Conservation (phyloP, 352 stramenopile species). For the Pseudoperonospora humuli region DNA sequence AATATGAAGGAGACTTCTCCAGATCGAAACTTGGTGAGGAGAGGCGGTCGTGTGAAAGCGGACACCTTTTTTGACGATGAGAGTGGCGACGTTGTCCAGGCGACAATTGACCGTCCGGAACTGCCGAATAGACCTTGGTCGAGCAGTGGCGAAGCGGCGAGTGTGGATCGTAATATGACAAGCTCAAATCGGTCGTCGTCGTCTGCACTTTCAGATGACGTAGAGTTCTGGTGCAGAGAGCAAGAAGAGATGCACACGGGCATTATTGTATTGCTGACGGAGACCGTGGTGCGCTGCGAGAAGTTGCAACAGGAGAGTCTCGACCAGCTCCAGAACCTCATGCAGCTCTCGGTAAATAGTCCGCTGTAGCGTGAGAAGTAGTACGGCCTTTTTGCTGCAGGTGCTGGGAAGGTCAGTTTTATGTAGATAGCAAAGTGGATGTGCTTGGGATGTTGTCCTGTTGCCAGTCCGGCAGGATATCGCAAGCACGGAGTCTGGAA, state of each 20-base stretch:
- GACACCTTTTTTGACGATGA: conserved; percentile 18
- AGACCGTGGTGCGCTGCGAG: conserved; percentile 77
- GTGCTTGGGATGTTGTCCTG: conserved; percentile 11
- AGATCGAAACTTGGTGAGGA: conserved; percentile 14
- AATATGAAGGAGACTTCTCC: conserved; percentile 1
- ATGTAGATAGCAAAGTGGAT: conserved; percentile 7
- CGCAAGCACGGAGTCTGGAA: conserved; percentile 3
- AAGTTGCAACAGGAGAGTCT: conserved; percentile 74
- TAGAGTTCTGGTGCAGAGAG: conserved; percentile 70
- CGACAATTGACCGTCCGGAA: conserved; percentile 14
- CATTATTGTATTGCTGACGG: conserved; percentile 71
- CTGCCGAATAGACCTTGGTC: conserved; percentile 1
- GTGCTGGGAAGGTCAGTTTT: conserved; percentile 10
- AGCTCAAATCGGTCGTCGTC: conserved; percentile 43
- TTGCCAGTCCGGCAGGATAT: conserved; percentile 4
- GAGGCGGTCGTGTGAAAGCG: conserved; percentile 1
- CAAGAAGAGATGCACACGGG: conserved; percentile 84
- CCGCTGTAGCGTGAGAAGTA: conserved; percentile 15
- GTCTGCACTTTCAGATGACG: conserved; percentile 65
- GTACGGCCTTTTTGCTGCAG: conserved; percentile 13
- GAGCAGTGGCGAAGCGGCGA: conserved; percentile 4
- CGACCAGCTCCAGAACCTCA: conserved; percentile 77
- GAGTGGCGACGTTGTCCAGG: conserved; percentile 17
- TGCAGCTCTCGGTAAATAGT: conserved; percentile 51
- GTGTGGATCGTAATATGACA: conserved; percentile 31